Evolutionary conservation across 306 rosid species (phyloP).

Genomic region (Cucumis sativus): DNA sequence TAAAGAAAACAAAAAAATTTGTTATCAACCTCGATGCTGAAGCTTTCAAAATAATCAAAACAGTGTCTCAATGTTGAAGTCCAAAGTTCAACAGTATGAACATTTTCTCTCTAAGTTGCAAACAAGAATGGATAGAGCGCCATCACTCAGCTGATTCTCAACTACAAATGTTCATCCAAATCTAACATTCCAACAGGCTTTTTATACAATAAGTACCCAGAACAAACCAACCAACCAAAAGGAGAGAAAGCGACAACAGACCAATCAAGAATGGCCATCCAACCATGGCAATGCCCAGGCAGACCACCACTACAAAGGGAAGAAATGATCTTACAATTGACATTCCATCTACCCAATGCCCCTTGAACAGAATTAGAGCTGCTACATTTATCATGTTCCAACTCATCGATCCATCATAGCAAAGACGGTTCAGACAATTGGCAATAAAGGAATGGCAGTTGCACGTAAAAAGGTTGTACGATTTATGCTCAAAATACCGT

Average conservation of each 20-base stretch:
- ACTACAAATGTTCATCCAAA: background rate
- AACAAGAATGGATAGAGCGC: background rate
- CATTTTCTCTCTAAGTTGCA: background rate
- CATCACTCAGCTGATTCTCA: background rate
- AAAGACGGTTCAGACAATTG: constrained; percentile 58
- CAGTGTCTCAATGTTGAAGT: background rate
- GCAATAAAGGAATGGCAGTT: constrained; percentile 73
- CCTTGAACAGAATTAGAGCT: constrained; percentile 54
- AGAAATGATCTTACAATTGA: constrained; percentile 68
- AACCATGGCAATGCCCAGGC: constrained; percentile 47
- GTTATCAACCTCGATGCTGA: no score
- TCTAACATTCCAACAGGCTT: constrained; percentile 51
- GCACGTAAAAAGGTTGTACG: constrained; percentile 85
- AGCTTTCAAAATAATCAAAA: background rate
- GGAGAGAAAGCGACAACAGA: constrained; percentile 43
- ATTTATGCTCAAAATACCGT: constrained; percentile 46
- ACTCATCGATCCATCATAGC: constrained; percentile 63
- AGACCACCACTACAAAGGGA: constrained; percentile 61
- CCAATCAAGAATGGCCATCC: constrained; percentile 80
- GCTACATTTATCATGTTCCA: constrained; percentile 91
- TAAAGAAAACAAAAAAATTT: no score
- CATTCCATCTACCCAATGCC: constrained; percentile 60
- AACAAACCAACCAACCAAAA: constrained; percentile 67
- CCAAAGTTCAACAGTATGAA: background rate
- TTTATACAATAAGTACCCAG: constrained; percentile 45